Percentiles rank a stretch among this genome's conserved stretches.
These are phyloP conservation scores for Catenaria anguillulae DNA, from an alignment of 371 early-diverging fungal species.

Conservation along the genomic window DNA sequence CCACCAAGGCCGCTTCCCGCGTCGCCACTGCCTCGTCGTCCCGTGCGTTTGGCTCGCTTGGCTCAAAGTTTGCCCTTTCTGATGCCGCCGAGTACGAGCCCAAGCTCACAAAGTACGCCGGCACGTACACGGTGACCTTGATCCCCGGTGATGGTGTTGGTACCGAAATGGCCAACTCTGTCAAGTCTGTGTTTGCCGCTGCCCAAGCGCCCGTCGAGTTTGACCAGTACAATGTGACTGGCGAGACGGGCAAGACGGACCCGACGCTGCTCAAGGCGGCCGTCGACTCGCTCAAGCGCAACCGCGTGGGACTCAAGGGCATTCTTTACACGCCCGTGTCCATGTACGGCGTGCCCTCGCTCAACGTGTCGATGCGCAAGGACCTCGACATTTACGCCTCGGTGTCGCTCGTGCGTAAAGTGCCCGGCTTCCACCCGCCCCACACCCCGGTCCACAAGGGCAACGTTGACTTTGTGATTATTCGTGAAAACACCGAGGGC, in stretches of 20 bases:
- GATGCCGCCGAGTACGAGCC: not conserved
- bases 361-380: conserved; percentile 89
- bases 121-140: conserved; percentile 82
- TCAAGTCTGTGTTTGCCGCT: conserved; percentile 84
- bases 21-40: not conserved
- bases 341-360: conserved; percentile 68
- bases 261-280: conserved; percentile 65
- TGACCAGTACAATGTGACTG: conserved; percentile 88
- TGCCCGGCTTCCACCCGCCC: conserved; percentile 52
- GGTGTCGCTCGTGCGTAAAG: conserved; percentile 42
- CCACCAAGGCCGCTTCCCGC: conserved; percentile 2
- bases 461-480: conserved; percentile 86
- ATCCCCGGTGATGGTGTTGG: conserved; percentile 98
- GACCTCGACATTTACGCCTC: conserved; percentile 94
- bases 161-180: conserved; percentile 70
- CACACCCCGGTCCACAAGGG: conserved; percentile 67
- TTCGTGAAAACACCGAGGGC: conserved; percentile 98
- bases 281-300: conserved; percentile 73
- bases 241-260: conserved; percentile 47
- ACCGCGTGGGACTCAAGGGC: conserved; percentile 92
- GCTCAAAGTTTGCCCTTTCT: not conserved
- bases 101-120: conserved; percentile 47
- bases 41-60: conserved; percentile 1
- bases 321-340: conserved; percentile 83
- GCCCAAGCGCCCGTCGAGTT: conserved; percentile 82